phyloP scores from a whole-genome alignment of 1,139 yeast species.

The Kazachstania sp. region DNA sequence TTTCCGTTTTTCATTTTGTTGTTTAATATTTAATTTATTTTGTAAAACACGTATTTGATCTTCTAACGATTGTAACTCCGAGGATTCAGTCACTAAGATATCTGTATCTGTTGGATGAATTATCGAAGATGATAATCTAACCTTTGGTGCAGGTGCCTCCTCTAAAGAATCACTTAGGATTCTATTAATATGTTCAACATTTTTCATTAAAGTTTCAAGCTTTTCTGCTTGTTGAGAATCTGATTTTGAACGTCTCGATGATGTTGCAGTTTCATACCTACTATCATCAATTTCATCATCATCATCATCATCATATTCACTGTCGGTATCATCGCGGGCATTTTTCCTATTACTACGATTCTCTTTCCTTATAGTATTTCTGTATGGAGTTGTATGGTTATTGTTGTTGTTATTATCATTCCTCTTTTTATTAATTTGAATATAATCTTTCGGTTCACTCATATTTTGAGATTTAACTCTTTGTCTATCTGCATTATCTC shows the following conservation, averaged over 20 bases:
- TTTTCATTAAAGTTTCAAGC: slow-evolving; percentile 2
- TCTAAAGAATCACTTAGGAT: slow-evolving; percentile 2
- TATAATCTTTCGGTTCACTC: slow-evolving; percentile 7
- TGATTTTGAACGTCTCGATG: background rate
- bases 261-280: background rate
- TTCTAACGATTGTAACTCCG: slow-evolving; percentile 25
- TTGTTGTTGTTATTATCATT: background rate
- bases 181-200: slow-evolving; percentile 4
- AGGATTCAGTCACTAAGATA: slow-evolving; percentile 24
- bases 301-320: background rate
- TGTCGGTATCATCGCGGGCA: background rate
- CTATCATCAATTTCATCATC: background rate
- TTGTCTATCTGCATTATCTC: slow-evolving; percentile 2
- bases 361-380: background rate
- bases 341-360: background rate
- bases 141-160: background rate
- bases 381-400: background rate
- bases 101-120: slow-evolving; percentile 24
- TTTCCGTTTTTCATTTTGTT: slow-evolving; percentile 28
- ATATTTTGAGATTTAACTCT: slow-evolving; percentile 6
- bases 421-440: slow-evolving; percentile 11
- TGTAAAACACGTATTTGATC: slow-evolving; percentile 24
- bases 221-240: background rate
- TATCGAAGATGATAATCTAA: background rate
- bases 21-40: slow-evolving; percentile 21